Evolutionary conservation across 139 green algal genomes (phyloP).

Genomic region (Chlamydomonas sp.): DNA sequence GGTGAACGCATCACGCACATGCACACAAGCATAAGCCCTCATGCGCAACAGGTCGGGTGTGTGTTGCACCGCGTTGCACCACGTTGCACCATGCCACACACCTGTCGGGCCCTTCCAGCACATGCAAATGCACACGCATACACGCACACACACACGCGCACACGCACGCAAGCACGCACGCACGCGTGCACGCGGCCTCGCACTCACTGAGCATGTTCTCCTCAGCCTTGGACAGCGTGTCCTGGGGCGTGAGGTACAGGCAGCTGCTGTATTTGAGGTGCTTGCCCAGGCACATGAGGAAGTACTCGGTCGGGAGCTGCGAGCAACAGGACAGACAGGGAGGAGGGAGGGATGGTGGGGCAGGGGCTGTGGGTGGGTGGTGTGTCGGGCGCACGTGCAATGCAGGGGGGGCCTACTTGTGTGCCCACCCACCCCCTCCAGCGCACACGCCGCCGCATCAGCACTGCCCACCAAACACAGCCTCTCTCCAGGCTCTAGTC

Average conservation of each 20-base stretch:
- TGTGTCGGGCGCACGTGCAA: not conserved
- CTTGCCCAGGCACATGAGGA: constrained; percentile 71
- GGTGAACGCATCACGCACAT: no score
- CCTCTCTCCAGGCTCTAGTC: no score
- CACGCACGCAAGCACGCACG: not conserved
- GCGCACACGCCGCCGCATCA: no score
- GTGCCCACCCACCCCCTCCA: no score
- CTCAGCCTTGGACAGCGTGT: constrained; percentile 78
- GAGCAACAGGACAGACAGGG: no score
- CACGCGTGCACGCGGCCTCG: not conserved
- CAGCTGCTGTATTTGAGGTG: constrained; percentile 92
- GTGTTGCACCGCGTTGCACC: no score
- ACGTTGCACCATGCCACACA: no score
- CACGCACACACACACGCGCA: not conserved
- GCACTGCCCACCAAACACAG: no score
- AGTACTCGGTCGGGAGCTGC: constrained; percentile 92
- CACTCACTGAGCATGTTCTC: constrained; percentile 79
- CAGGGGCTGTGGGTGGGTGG: not conserved
- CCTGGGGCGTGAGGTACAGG: constrained; percentile 52
- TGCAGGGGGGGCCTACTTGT: no score
- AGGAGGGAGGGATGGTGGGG: not conserved
- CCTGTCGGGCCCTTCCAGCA: not conserved
- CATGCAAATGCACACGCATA: not conserved
- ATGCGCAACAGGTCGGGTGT: no score
- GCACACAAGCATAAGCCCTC: no score